Evolutionary conservation across 768 basidiomycete species (phyloP), one percentile per base, ranked within the genome.

Genomic region (Termitomyces sp.): DNA sequence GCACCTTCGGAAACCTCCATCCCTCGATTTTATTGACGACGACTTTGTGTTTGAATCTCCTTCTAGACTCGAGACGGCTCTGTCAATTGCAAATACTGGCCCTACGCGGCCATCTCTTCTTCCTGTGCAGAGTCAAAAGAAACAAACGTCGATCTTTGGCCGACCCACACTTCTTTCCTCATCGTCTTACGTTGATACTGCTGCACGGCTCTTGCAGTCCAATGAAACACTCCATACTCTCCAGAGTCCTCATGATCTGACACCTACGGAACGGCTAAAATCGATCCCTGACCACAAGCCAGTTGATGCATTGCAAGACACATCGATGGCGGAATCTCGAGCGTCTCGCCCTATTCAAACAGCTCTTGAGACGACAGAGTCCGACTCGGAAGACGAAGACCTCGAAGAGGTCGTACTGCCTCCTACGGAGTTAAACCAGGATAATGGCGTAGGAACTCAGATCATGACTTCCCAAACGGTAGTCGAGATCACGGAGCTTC

Each of bases 81-180:
- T 91, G 30, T 79, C 87, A 10, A 83, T 91, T 43, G 89, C 83
- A 18, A 85, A 85, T 53, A 79, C 86, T 8, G 78, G 78, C 5
- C 75, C 77, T 14, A 69, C 71, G 26, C 70, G 68, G 10, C 44
- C 62, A 1, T 61, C 62, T 8, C 57, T 55, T 46, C 46, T 53
- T 30, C 36, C 32, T 44, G 13, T 37, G 16, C 56, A 55, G 34
- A 43, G 47, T 27, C 42, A 47, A 10, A 48, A 45, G 54, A 43
- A 36, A 7, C 26, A 57, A 18, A 48, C 62, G 6, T 64, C 67
- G n/a, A 37, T 67, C 13, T 76, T 74, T 58, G 72, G 73, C 12
- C 61, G 61, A 47, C 69, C 73, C 18, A 61, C 67, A 8, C 62
- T 75, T 36, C 63, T 75, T 39, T 62, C 65, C 12, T 54, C 65